Evolutionary conservation across 2,329 filamentous ascomycete genomes (phyloP), one percentile per base, ranked within the genome.

Genomic region (Colletotrichum tabaci): DNA sequence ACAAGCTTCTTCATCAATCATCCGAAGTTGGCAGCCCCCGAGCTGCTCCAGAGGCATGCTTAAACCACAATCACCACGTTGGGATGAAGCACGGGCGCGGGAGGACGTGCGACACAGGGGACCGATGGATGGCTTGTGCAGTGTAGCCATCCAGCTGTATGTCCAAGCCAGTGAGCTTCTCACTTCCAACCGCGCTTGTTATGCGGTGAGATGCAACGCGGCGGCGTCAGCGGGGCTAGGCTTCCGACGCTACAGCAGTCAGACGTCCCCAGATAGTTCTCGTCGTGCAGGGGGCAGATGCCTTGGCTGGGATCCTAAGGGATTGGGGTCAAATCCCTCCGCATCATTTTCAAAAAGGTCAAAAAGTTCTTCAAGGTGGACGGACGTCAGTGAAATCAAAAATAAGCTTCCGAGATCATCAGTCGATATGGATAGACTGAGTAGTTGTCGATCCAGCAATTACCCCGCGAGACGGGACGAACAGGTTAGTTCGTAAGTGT

Each of bases 151-250:
- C 15, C 26, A 10, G 30, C 46, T 23, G 30, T 21, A 23, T 8
- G 18, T 2, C 21, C n/a, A 35, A 23, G 16, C 8, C 44, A 38
- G 58, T 40, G n/a, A 26, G 30, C 23, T 38, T 23, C 3, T 50
- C 30, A 23, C 16, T 13, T 9, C 9, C 47, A 26, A 1, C 30
- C 5, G 46, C 35, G 12, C 60, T 50, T 23, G 6, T 52, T 12
- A 52, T 40, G 60, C 60, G 52, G 60, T 42, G 13, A 52, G 60
- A 62, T 52, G 8, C 60, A 50, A n/a, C 46, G 40, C 26, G 18
- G 9, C 53, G 23, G n/a, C 47, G 16, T 23, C 42, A n/a, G 15
- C 7, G 30, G 35, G 1, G 30, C 30, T 35, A 35, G 30, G 8
- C 30, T 9, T 35, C n/a, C 13, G 8, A 40, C 35, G 23, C 2